These are phyloP conservation scores for Daedaleopsis sinensis DNA, from an alignment of 768 basidiomycete genomes.

Conservation along the genomic window DNA sequence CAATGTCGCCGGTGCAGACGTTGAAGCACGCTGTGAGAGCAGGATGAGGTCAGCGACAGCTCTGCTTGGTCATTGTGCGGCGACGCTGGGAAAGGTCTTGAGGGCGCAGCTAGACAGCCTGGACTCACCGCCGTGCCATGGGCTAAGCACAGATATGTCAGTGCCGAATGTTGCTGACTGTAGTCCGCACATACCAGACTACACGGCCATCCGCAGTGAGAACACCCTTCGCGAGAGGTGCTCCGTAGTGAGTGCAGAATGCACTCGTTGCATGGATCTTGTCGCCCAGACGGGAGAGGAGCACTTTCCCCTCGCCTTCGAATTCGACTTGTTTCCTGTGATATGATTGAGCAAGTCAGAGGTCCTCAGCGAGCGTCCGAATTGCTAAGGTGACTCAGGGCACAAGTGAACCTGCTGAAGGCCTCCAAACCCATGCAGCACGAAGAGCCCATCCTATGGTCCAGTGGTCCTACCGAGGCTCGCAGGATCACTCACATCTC, in stretches of 20 bases:
- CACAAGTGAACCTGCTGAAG: no score
- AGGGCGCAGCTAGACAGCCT: background rate
- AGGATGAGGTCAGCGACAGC: slow-evolving; percentile 2
- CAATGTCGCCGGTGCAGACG: slow-evolving; percentile 81
- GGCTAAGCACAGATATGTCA: slow-evolving; percentile 42
- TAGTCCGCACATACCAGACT: slow-evolving; percentile 59
- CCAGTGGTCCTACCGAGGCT: background rate
- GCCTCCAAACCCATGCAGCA: background rate
- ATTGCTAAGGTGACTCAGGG: no score
- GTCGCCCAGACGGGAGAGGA: slow-evolving; percentile 75
- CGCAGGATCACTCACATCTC: slow-evolving; percentile 45
- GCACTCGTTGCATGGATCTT: slow-evolving; percentile 79
- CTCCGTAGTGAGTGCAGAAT: slow-evolving; percentile 92
- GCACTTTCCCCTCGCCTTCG: slow-evolving; percentile 69
- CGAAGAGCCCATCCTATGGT: no score
- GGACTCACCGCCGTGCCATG: slow-evolving; percentile 82
- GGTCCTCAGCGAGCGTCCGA: background rate
- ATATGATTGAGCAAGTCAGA: background rate
- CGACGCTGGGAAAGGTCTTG: slow-evolving; percentile 1
- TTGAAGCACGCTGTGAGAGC: slow-evolving; percentile 76
- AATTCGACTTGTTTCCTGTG: slow-evolving; percentile 84
- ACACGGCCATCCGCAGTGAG: slow-evolving; percentile 78
- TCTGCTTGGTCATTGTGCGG: background rate
- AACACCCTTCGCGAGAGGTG: slow-evolving; percentile 82
- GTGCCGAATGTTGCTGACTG: background rate